These are phyloP conservation scores for Nicotiana rustica DNA, from an alignment of 305 asterid species.

Conservation along the genomic window DNA sequence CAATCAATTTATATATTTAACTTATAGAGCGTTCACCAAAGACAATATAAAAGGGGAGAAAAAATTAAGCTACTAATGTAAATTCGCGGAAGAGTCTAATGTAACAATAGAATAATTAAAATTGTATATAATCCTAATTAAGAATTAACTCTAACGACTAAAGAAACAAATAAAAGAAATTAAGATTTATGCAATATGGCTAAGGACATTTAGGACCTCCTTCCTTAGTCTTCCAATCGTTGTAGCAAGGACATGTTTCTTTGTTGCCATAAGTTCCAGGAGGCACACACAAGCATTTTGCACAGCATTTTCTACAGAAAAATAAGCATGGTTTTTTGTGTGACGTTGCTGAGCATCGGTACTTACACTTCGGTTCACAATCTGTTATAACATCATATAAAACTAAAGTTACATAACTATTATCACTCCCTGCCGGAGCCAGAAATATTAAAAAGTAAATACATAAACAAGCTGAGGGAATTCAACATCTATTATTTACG, in stretches of 20 bases:
- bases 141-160: background rate
- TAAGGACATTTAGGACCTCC: constrained; percentile 61
- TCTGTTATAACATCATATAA: constrained; percentile 29
- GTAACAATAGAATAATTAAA: background rate
- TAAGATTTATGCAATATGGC: background rate
- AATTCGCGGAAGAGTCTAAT: background rate
- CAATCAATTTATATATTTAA: too few species aligned
- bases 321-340: constrained; percentile 51
- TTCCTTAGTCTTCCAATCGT: constrained; percentile 57
- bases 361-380: constrained; percentile 41
- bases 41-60: too few species aligned
- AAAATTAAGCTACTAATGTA: background rate
- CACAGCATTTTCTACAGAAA: constrained; percentile 55
- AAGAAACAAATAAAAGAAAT: background rate
- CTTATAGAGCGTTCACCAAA: too few species aligned
- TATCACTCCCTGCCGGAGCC: too few species aligned
- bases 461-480: too few species aligned
- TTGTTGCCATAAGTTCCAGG: constrained; percentile 60
- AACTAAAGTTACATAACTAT: background rate
- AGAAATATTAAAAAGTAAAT: too few species aligned
- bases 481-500: too few species aligned
- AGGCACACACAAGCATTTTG: constrained; percentile 60
- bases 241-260: constrained; percentile 52
- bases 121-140: background rate
- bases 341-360: constrained; percentile 46